Evolutionary conservation across 2,329 filamentous ascomycete genomes (phyloP), one percentile per base, ranked within the genome.

Genomic region (Neonectria coccinea): DNA sequence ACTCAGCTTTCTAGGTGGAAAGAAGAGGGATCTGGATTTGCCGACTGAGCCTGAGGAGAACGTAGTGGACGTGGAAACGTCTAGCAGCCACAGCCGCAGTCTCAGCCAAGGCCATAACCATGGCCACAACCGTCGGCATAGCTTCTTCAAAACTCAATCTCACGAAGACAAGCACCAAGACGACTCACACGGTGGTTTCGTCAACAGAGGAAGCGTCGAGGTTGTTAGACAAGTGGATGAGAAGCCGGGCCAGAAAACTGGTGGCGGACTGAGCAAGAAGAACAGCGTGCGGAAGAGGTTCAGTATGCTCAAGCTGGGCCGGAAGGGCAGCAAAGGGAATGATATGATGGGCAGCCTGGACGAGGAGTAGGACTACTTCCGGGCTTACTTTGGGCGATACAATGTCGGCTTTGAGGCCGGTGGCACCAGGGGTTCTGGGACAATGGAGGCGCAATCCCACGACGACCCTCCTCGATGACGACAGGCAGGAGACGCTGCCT

Each of bases 251-350:
- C 71, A 74, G 33, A 76, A 74, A 41, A 74, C 77, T 10, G 53
- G 55, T 0, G 48, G 56, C 29, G 78, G 80, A 4, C 74, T 81
- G 41, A 76, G 79, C 60, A 84, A 84, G 73, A 86, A 86, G 56
- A 87, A 86, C 39, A 91, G 89, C 62, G 87, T 97, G 69, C 89
- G 90, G 79, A 95, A 93, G 81, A 82, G 93, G 74, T 83, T 97
- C 69, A 96, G 92, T 76, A 83, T 94, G 73, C 83, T 97, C 74
- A 92, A 91, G 76, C 84, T 94, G 55, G 90, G 91, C 31, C 90
- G 89, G 77, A 93, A 92, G 80, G 82, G 82, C 50, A 88, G 86
- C 74, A 90, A 88, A 76, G 81, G 78, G 53, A 83, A 78, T 65
- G 82, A 78, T 29, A 74, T 80, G 65, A 87, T 88, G 85, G 82